Base-by-base conservation (phyloP, 83 land plant genomes). In the Picea abies region DNA sequence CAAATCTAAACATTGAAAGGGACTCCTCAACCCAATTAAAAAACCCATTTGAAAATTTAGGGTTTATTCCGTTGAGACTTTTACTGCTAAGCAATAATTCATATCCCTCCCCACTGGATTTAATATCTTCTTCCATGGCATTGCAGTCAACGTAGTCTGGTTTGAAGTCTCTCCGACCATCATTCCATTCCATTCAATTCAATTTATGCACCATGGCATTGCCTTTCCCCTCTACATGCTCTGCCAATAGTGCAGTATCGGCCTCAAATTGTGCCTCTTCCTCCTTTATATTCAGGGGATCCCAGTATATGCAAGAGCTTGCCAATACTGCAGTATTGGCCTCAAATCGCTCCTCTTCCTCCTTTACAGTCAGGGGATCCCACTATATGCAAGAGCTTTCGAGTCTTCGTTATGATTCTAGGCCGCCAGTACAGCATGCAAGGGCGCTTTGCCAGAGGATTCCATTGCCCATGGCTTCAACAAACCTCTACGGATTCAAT, bases 391-490 rank as follows among this genome's bases (percentile, higher is more conserved):
- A 71, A 35, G 23, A 71, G 44, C 19, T 41, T 71, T 71, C 75
- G 39, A 41, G 49, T 71, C 39, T 20, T 8, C 39, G 16, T 37
- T 71, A 35, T 5, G 39, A 16, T 71, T 37, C 49, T 71, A 71
- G 39, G 12, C 19, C 44, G 16, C 19, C 20, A 71, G 49, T 37
- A 71, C 75, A 41, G 5, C 41, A 35, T 15, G n/a, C 76, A 72
- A 3, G 41, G 44, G 56, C 44, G 76, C 20, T 72, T 72, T n/a
- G 47, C 52, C 76, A 72, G 12, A 72, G 76, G 44, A 41, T 39
- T 72, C 52, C 76, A 72, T 72, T 16, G 9, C n/a, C 76, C n/a
- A 22, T 73, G 77, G n/a, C 15, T 73, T 73, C 58, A 73, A 47
- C 22, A 22, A 73, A 73, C 4, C 56, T 20, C 7, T 72, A 11